A percentile compares a stretch with the other conserved stretches of the same genome.
Conservation (phyloP, 148 eudicot species). For the Chenopodium album region DNA sequence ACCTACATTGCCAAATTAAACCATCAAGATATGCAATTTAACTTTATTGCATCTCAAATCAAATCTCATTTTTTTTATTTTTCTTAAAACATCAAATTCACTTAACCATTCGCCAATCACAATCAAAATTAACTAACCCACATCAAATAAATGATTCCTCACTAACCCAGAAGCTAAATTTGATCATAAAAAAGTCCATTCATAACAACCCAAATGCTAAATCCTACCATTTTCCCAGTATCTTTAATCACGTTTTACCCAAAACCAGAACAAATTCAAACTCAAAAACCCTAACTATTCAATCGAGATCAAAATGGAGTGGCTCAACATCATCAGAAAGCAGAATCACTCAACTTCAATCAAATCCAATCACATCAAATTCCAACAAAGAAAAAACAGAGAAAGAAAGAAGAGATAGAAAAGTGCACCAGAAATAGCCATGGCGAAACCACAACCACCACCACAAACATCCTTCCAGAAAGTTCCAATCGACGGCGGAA, state of each 20-base stretch:
- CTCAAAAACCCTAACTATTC: not conserved
- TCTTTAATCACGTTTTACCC: not conserved
- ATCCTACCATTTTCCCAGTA: not conserved
- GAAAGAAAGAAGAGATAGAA: not conserved
- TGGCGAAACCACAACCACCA: slow-evolving; percentile 96
- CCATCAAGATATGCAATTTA: not conserved
- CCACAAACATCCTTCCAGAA: slow-evolving; percentile 83
- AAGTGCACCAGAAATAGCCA: slow-evolving; percentile 77
- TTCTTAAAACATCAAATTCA: not conserved
- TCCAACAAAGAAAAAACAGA: not conserved
- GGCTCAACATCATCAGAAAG: not conserved
- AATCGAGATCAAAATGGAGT: not conserved
- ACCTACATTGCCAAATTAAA: slow-evolving; percentile 16
- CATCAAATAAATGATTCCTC: not conserved
- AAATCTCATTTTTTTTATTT: too few relatives aligned
- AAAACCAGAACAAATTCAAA: not conserved
- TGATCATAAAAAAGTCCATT: not conserved
- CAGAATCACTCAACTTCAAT: not conserved
- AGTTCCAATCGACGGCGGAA: slow-evolving; percentile 43
- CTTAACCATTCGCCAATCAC: not conserved
- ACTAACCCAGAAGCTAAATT: not conserved
- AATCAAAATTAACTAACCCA: not conserved
- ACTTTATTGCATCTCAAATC: not conserved
- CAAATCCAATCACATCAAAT: not conserved
- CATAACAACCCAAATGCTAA: not conserved